Percentiles rank a stretch among this genome's conserved stretches.
phyloP scores from a whole-genome alignment of 225 moss, liverwort and hornwort species.

The Rhytidiadelphus loreus region DNA sequence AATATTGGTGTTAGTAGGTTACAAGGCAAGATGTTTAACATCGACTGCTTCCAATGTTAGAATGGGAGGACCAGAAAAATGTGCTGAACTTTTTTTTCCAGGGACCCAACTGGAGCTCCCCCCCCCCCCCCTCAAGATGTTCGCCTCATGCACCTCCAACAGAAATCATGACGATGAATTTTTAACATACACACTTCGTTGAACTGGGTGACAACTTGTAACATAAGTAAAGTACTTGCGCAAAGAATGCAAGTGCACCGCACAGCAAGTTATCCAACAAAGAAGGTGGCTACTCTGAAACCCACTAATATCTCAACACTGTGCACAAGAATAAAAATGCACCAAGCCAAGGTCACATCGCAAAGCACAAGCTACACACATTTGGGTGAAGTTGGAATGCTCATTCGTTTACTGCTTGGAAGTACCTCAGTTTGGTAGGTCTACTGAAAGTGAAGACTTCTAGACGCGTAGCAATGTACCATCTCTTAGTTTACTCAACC shows the following conservation, averaged over 20 bases:
- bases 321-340: neutral
- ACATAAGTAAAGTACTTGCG: too few relatives aligned
- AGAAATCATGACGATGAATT: neutral
- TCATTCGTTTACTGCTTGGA: neutral
- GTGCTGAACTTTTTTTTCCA: too few relatives aligned
- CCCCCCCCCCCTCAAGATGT: neutral
- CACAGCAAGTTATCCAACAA: too few relatives aligned
- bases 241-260: neutral
- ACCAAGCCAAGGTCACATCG: neutral
- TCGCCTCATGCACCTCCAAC: neutral
- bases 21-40: neutral
- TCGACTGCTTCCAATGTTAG: neutral
- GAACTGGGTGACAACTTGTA: neutral
- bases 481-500: constrained; percentile 6
- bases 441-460: neutral
- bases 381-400: neutral
- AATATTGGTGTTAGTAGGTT: too few relatives aligned
- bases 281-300: neutral
- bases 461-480: neutral
- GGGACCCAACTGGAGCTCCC: too few relatives aligned
- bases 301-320: neutral
- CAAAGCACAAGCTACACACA: neutral
- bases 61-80: neutral
- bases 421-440: neutral
- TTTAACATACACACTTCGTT: neutral